Evolutionary conservation across 1,139 yeast genomes (phyloP).

Genomic region (Yamadazyma membranifaciens): DNA sequence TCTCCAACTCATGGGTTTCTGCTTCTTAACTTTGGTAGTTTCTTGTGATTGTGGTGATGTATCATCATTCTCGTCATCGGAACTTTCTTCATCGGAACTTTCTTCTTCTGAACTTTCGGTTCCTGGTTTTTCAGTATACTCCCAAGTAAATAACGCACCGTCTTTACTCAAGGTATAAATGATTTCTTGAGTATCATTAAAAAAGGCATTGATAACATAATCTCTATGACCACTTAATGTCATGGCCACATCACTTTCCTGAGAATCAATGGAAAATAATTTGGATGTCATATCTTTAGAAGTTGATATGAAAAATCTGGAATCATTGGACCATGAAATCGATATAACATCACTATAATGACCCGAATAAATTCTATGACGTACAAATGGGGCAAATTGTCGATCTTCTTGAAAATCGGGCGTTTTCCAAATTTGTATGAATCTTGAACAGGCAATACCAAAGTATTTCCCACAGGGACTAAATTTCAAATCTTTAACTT

Average conservation of each 20-base stretch:
- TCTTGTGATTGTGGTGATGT: neutral
- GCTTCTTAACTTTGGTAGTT: constrained; percentile 3
- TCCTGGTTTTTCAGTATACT: constrained; percentile 58
- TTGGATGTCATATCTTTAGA: constrained; percentile 90
- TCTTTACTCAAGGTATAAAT: constrained; percentile 92
- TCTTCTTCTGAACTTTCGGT: constrained; percentile 35
- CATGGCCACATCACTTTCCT: constrained; percentile 79
- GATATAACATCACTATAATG: constrained; percentile 82
- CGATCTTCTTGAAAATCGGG: constrained; percentile 72
- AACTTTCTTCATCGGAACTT: constrained; percentile 36
- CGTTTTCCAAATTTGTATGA: constrained; percentile 91
- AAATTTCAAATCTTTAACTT: constrained; percentile 71
- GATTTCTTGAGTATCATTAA: constrained; percentile 79
- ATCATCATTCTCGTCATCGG: constrained; percentile 24
- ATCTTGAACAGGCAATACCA: constrained; percentile 81
- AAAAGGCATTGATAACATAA: constrained; percentile 81
- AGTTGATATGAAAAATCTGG: constrained; percentile 80
- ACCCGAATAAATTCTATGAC: constrained; percentile 88
- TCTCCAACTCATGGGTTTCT: constrained; percentile 63
- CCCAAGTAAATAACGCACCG: constrained; percentile 94
- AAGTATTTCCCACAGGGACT: constrained; percentile 88
- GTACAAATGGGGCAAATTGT: constrained; percentile 94
- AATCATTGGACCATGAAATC: constrained; percentile 86
- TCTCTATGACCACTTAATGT: constrained; percentile 93
- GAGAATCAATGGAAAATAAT: constrained; percentile 73